These are phyloP conservation scores for Clonostachys solani DNA, from an alignment of 2,329 filamentous ascomycete species.

Conservation along the genomic window DNA sequence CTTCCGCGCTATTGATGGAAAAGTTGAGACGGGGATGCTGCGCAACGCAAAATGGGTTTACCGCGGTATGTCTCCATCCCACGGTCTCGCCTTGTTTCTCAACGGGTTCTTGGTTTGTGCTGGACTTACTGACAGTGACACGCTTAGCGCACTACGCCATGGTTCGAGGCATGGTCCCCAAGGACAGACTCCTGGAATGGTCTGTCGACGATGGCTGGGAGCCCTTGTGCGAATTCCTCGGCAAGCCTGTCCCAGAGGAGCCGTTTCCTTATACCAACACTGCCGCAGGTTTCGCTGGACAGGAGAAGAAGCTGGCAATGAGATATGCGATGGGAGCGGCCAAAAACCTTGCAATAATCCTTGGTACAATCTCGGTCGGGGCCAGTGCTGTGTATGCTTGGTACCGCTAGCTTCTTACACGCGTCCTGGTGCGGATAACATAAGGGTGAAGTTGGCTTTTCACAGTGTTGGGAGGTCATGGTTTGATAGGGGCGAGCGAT, in stretches of 20 bases:
- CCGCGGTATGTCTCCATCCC: slow-evolving; percentile 8
- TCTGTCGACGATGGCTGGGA: slow-evolving; percentile 24
- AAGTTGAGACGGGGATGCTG: slow-evolving; percentile 8
- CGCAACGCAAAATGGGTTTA: slow-evolving; percentile 13
- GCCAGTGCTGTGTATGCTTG: too few species aligned
- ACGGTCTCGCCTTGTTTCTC: not conserved
- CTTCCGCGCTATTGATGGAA: slow-evolving; percentile 18
- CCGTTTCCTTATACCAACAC: slow-evolving; percentile 3
- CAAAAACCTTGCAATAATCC: not conserved
- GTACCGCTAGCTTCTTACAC: too few species aligned
- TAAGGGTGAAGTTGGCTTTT: too few species aligned
- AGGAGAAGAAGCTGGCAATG: not conserved
- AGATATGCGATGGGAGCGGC: not conserved
- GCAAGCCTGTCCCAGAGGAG: slow-evolving; percentile 16
- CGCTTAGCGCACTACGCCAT: slow-evolving; percentile 20
- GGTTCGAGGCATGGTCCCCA: slow-evolving; percentile 19
- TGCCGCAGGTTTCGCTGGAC: not conserved
- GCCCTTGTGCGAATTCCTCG: slow-evolving; percentile 29
- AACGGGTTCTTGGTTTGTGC: not conserved
- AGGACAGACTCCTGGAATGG: slow-evolving; percentile 17
- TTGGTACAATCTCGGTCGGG: not conserved
- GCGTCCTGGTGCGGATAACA: too few species aligned
- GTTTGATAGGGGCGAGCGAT: too few species aligned
- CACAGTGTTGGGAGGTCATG: too few species aligned
- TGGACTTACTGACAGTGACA: not conserved